Base-by-base conservation (phyloP, 108 stramenopile genomes). In the Cyclotella distinguenda region DNA sequence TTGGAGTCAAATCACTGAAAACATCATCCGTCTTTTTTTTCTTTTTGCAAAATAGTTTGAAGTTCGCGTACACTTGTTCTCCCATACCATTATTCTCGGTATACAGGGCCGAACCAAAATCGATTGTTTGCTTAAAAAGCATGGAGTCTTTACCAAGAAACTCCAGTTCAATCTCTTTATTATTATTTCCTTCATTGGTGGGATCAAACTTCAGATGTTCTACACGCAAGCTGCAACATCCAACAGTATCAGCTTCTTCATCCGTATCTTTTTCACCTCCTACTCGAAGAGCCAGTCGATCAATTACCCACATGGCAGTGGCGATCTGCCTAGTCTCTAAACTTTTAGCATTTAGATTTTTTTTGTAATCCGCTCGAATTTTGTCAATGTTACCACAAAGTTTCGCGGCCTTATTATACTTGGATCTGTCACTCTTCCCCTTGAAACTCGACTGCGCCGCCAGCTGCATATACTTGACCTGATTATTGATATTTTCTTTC, bases 71-170 rank as follows among this genome's bases (percentile, higher is more conserved):
- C 30, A 99, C 94, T 60, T 87, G 86, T 42, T 78, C 64, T 23
- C 97, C 97, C 87, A 64, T 73, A 19, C 75, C 79, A 73, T 90
- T 85, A 53, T 91, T 84, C 21, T 89, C 92, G 35, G 85, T 91
- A 68, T 93, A 93, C 76, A 90, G 69, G 40, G 81, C 80, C 49
- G 84, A 56, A 10, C 85, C 95, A 79, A 98, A 96, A 70, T 98
- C 97, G 66, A 99, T 98, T 3, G 96, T 97, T 78, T 99, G 97
- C 88, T 97, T 98, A 88, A 93, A 98, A 48, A 97, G 93, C 97
- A 99, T 99, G 26, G 95, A 96, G 77, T 99, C 99, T 74, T 99
- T 99, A 82, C 99, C 99, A 43, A 99, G 74, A 77, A 99, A 99
- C 80, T 99, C 99, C n/a, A 99, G 81, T 60, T 98, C 97, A 44